Base-by-base conservation (phyloP, 352 stramenopile genomes). In the Globisporangium spiculum region DNA sequence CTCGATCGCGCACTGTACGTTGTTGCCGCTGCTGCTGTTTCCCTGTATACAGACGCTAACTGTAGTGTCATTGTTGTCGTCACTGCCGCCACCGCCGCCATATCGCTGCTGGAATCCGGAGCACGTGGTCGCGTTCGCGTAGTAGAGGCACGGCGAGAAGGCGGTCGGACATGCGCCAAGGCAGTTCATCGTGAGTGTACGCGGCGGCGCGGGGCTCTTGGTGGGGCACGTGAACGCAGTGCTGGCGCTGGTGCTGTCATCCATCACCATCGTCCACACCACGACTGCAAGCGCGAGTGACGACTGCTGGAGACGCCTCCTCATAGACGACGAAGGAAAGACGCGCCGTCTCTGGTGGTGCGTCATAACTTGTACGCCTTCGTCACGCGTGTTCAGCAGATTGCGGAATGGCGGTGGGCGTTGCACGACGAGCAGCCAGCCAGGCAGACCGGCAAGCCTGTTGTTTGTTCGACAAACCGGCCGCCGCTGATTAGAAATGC, bases 1-100 rank as follows among this genome's bases (percentile, higher is more conserved):
- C 66, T 83, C 72, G 67, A 83, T 54, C 12, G 76, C 76, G 32
- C 76, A 83, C 32, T n/a, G 22, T 0, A 30, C 34, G 6, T 18
- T 9, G 20, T 20, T 60, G 6, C 18, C 20, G 5, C 4, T 30
- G 32, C 8, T 61, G 52, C 63, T 46, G 55, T 12, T 12, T 9
- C 48, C 58, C 26, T 24, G 27, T 36, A 50, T 54, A 18, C 72
- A 77, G n/a, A 61, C 50, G 67, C 61, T 76, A 36, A 50, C 18
- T 50, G 36, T 32, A 26, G 50, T 34, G 27, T 44, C 54, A 1
- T 60, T 34, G 18, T 10, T 38, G 16, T 3, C 41, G 4, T 5
- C 41, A 48, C 36, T 18, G 12, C 16, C 38, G 30, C 34, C 34
- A 34, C 52, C 26, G 26, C 44, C 41, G 44, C 52, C 44, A 24